Percentiles rank a stretch among this genome's conserved stretches.
phyloP scores from a whole-genome alignment of 1,284 basidiomycete genomes.

The Rhodotorula sp. region DNA sequence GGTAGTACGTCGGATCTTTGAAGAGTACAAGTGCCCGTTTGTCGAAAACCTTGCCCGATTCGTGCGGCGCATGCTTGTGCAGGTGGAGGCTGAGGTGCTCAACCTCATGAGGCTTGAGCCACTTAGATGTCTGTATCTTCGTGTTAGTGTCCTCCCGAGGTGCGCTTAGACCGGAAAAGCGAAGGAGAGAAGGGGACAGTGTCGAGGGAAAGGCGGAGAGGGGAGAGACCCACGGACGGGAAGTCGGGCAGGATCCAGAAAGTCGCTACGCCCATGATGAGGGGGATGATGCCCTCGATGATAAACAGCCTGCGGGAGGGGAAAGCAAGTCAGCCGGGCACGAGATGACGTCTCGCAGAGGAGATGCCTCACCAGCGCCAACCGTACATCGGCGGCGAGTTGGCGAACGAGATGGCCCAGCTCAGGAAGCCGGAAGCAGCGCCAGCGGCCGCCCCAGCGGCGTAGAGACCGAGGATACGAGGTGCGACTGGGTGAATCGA shows the following conservation, averaged over 20 bases:
- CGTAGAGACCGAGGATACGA: constrained; percentile 1
- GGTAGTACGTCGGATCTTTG: neutral
- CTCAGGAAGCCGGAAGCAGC: neutral
- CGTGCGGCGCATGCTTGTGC: neutral
- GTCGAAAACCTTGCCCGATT: neutral
- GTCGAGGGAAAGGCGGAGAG: neutral
- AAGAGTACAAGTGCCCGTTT: neutral
- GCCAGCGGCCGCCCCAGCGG: neutral
- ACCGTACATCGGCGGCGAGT: neutral
- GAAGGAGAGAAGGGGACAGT: too few species aligned
- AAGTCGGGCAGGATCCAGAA: constrained; percentile 7
- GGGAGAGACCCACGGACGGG: neutral
- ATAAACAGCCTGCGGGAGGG: neutral
- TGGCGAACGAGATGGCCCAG: constrained; percentile 2
- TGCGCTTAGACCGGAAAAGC: too few species aligned
- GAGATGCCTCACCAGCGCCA: neutral
- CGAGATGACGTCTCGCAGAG: neutral
- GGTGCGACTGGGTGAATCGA: neutral
- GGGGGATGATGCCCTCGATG: neutral
- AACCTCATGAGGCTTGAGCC: neutral
- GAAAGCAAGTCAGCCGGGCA: neutral
- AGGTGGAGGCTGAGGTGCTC: constrained; percentile 3
- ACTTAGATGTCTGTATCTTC: neutral
- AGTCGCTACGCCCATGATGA: neutral
- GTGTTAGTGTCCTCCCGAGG: neutral